Conservation (phyloP, 257 asterid genomes). For the Nicotiana knightiana region DNA sequence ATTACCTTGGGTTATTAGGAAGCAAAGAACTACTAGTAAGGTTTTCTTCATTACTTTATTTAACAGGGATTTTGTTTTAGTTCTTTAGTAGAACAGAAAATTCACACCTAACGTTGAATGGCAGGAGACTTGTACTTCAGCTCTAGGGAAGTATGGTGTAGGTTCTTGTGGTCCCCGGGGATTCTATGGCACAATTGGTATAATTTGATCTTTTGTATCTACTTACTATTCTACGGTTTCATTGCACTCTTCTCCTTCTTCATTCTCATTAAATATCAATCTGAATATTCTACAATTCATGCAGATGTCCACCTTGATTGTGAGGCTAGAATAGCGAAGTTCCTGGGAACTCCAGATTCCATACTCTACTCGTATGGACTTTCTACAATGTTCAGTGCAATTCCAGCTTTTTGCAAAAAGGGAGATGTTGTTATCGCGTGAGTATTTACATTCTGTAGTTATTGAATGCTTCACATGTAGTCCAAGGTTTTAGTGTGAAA, state of each 20-base stretch:
- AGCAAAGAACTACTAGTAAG: slow-evolving; percentile 66
- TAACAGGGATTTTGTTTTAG: not conserved
- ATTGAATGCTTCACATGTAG: not conserved
- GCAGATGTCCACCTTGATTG: slow-evolving; percentile 99
- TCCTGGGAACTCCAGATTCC: slow-evolving; percentile 89
- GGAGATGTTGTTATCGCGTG: slow-evolving; percentile 88
- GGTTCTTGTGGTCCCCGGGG: slow-evolving; percentile 99
- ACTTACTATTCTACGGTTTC: not conserved
- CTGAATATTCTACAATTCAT: slow-evolving; percentile 10
- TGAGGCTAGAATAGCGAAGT: slow-evolving; percentile 86
- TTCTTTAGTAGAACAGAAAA: not conserved
- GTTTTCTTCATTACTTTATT: slow-evolving; percentile 8
- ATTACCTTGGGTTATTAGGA: slow-evolving; percentile 90
- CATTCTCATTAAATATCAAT: not conserved
- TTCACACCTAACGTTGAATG: slow-evolving; percentile 9
- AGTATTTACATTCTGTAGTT: slow-evolving; percentile 24
- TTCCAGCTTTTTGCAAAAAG: slow-evolving; percentile 96
- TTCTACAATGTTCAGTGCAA: slow-evolving; percentile 94
- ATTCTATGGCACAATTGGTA: slow-evolving; percentile 98
- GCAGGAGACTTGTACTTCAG: slow-evolving; percentile 85
- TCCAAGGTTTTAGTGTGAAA: not conserved
- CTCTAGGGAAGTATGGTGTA: slow-evolving; percentile 95
- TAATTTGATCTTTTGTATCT: slow-evolving; percentile 12
- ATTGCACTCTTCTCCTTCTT: slow-evolving; percentile 4
- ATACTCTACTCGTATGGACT: slow-evolving; percentile 89